Percentiles rank a stretch among this genome's conserved stretches.
Evolutionary conservation across 352 stramenopile species (phyloP).

Genomic region (Phytophthora foliorum): DNA sequence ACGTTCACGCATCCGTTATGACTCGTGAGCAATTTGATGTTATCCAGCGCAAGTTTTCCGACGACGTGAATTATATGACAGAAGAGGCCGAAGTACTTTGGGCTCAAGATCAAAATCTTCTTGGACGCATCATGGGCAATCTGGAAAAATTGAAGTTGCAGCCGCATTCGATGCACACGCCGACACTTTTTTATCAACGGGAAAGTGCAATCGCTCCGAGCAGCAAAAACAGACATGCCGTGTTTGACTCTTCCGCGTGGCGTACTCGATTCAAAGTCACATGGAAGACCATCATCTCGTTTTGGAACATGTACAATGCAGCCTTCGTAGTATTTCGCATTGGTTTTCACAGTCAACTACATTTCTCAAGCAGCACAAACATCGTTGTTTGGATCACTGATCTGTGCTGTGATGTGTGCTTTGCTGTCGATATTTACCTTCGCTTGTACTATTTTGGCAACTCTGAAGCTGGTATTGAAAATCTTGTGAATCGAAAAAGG

Average conservation of each 20-base stretch:
- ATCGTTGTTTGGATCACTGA: conserved; percentile 31
- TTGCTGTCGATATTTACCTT: conserved; percentile 65
- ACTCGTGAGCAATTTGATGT: conserved; percentile 73
- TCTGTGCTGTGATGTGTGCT: conserved; percentile 51
- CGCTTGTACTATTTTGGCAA: conserved; percentile 80
- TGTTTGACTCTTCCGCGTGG: conserved; percentile 13
- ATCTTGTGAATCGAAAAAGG: conserved; percentile 49
- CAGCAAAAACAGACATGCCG: conserved; percentile 6
- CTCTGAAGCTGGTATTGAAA: conserved; percentile 46
- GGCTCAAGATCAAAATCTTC: conserved; percentile 40
- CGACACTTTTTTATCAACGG: conserved; percentile 65
- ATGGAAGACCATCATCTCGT: conserved; percentile 60
- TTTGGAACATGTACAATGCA: conserved; percentile 74
- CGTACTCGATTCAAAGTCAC: conserved; percentile 9
- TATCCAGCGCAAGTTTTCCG: conserved; percentile 62
- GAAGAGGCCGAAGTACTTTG: conserved; percentile 48
- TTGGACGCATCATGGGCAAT: conserved; percentile 52
- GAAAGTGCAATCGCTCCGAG: conserved; percentile 39
- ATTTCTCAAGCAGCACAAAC: conserved; percentile 14
- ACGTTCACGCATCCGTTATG: conserved; percentile 65
- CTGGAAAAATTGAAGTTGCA: conserved; percentile 63
- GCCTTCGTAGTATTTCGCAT: conserved; percentile 76
- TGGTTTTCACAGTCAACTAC: conserved; percentile 54
- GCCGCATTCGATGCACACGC: conserved; percentile 54
- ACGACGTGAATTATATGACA: conserved; percentile 61